Conservation (phyloP, 2,329 filamentous ascomycete genomes). For the Penicillium sp. region DNA sequence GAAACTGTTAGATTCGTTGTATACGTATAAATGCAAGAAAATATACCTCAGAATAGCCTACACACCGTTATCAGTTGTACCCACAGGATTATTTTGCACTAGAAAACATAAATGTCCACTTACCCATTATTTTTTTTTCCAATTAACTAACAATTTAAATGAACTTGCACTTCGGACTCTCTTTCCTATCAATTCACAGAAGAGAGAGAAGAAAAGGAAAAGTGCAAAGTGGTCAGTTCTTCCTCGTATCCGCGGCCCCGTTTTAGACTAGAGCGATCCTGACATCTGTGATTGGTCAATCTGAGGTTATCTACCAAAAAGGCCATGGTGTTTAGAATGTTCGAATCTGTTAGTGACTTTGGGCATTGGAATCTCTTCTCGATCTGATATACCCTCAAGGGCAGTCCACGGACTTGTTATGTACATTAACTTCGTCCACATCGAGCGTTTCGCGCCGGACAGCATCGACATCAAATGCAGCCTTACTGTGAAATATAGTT, state of each 20-base stretch:
- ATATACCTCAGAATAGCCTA: slow-evolving; percentile 2
- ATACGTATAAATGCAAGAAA: background rate
- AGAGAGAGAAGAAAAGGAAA: background rate
- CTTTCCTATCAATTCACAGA: background rate
- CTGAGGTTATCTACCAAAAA: background rate
- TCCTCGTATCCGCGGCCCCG: background rate
- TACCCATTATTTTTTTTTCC: background rate
- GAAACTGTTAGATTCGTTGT: background rate
- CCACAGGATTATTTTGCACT: background rate
- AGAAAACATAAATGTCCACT: background rate
- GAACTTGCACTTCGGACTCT: background rate
- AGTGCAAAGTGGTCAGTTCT: background rate
- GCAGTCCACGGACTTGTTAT: background rate
- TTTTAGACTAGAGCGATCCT: background rate
- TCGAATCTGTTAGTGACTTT: background rate
- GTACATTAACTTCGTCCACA: slow-evolving; percentile 1
- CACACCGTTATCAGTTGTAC: background rate
- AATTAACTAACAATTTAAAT: background rate
- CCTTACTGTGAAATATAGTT: slow-evolving; percentile 23
- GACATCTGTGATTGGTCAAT: background rate
- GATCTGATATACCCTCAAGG: background rate
- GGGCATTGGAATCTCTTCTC: background rate
- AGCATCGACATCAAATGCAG: slow-evolving; percentile 24
- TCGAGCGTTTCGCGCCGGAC: slow-evolving; percentile 12
- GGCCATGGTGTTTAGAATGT: background rate